These are phyloP conservation scores for Cornus kousa DNA, from an alignment of 148 eudicot species.

Conservation along the genomic window DNA sequence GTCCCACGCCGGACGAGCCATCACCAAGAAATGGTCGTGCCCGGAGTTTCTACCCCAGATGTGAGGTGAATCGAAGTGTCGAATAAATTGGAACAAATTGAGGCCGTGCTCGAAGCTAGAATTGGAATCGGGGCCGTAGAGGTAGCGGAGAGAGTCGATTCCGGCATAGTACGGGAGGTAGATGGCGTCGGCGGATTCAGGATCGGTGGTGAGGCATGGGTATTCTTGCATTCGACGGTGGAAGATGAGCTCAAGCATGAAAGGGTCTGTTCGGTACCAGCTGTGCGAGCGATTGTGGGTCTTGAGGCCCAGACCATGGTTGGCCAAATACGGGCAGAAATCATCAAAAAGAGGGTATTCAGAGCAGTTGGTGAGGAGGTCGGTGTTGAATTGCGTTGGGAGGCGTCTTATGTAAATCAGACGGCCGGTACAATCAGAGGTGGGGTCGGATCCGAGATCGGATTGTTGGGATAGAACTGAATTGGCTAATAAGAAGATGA, in stretches of 20 bases:
- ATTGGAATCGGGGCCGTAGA: slow-evolving; percentile 60
- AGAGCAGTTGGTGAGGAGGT: slow-evolving; percentile 72
- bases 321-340: slow-evolving; percentile 63
- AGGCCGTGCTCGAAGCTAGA: slow-evolving; percentile 54
- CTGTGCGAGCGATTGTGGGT: slow-evolving; percentile 72
- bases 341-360: slow-evolving; percentile 45
- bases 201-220: slow-evolving; percentile 64
- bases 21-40: slow-evolving; percentile 69
- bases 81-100: slow-evolving; percentile 38
- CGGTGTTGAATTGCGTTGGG: slow-evolving; percentile 65
- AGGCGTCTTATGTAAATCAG: slow-evolving; percentile 78
- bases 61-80: slow-evolving; percentile 21
- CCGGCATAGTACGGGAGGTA: slow-evolving; percentile 73
- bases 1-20: slow-evolving; percentile 80
- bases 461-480: slow-evolving; percentile 17
- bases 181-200: slow-evolving; percentile 48
- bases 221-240: slow-evolving; percentile 88
- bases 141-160: slow-evolving; percentile 52
- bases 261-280: slow-evolving; percentile 80
- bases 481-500: slow-evolving; percentile 25
- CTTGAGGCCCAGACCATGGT: slow-evolving; percentile 79
- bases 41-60: slow-evolving; percentile 57
- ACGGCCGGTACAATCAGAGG: slow-evolving; percentile 40
- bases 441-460: slow-evolving; percentile 33
- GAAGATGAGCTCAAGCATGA: slow-evolving; percentile 71